A percentile compares a stretch with the other conserved stretches of the same genome.
Evolutionary conservation across 805 yeast species (phyloP).

Genomic region (Pichia kluyveri): DNA sequence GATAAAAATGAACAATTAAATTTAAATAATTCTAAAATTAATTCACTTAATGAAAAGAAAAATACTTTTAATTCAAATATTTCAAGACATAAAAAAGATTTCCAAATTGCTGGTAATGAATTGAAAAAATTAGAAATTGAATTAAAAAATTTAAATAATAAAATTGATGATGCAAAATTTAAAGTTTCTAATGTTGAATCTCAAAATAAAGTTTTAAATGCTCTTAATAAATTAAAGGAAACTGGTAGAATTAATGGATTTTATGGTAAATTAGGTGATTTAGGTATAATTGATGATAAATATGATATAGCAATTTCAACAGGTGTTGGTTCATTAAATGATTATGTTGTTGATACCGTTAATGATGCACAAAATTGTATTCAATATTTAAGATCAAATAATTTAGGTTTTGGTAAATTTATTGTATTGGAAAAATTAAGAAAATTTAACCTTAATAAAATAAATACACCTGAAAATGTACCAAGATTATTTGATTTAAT

Average conservation of each 20-base stretch:
- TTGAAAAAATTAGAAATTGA: conserved; percentile 47
- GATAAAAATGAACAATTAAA: conserved; percentile 27
- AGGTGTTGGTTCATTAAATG: conserved; percentile 85
- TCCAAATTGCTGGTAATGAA: conserved; percentile 36
- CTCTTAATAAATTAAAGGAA: conserved; percentile 58
- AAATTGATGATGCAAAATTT: conserved; percentile 55
- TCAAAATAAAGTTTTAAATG: conserved; percentile 63
- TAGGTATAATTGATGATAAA: conserved; percentile 82
- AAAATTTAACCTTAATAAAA: conserved; percentile 45
- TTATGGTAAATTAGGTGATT: conserved; percentile 83
- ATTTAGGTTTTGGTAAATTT: conserved; percentile 83
- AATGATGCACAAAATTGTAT: conserved; percentile 56
- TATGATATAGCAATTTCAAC: conserved; percentile 94
- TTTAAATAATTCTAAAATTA: conserved; percentile 37
- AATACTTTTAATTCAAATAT: conserved; percentile 46
- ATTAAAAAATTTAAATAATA: conserved; percentile 47
- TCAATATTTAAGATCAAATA: conserved; percentile 71
- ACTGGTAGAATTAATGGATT: conserved; percentile 82
- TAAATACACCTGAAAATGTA: conserved; percentile 64
- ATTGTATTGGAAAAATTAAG: conserved; percentile 71
- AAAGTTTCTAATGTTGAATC: conserved; percentile 51
- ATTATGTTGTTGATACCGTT: conserved; percentile 81
- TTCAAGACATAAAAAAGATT: conserved; percentile 47
- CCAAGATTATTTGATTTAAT: conserved; percentile 84
- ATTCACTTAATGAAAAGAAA: conserved; percentile 39